A percentile compares a stretch with the other conserved stretches of the same genome.
phyloP scores from a whole-genome alignment of 345 rosid genomes.

The Pseudoturritis turrita region DNA sequence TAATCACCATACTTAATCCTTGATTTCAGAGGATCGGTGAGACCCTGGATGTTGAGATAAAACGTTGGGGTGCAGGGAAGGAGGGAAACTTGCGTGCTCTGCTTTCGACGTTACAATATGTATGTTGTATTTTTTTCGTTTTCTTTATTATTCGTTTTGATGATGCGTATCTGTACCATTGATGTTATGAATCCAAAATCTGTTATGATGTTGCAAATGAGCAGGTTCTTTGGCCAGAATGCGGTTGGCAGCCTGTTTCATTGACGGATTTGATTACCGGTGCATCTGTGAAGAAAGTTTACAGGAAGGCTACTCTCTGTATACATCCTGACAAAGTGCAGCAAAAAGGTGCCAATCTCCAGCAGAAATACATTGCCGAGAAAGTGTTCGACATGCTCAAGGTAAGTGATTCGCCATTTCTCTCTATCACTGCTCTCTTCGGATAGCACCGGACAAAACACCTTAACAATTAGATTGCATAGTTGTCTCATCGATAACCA shows the following conservation, averaged over 20 bases:
- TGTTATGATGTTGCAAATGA: constrained; percentile 9
- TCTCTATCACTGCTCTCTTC: not conserved
- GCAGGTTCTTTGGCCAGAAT: constrained; percentile 99
- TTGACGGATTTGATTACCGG: constrained; percentile 85
- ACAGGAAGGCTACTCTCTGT: constrained; percentile 90
- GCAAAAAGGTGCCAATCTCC: constrained; percentile 95
- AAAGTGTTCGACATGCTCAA: constrained; percentile 97
- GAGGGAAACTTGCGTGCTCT: constrained; percentile 92
- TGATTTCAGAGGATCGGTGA: constrained; percentile 71
- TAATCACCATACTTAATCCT: not conserved
- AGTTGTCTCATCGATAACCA: no score
- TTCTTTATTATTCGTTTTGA: not conserved
- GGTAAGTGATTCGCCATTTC: constrained; percentile 38
- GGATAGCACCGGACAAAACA: not conserved
- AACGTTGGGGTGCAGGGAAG: constrained; percentile 96
- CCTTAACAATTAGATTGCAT: not conserved
- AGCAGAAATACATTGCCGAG: constrained; percentile 91
- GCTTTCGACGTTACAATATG: constrained; percentile 92
- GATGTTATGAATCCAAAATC: not conserved
- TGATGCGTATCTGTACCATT: not conserved
- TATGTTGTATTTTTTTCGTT: constrained; percentile 31
- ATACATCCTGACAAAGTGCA: constrained; percentile 99
- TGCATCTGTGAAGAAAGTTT: constrained; percentile 73
- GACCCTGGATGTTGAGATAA: constrained; percentile 84
- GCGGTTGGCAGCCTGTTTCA: constrained; percentile 97